phyloP scores from a whole-genome alignment of 164 flowering plant species.

The Aristolochia fimbriata region DNA sequence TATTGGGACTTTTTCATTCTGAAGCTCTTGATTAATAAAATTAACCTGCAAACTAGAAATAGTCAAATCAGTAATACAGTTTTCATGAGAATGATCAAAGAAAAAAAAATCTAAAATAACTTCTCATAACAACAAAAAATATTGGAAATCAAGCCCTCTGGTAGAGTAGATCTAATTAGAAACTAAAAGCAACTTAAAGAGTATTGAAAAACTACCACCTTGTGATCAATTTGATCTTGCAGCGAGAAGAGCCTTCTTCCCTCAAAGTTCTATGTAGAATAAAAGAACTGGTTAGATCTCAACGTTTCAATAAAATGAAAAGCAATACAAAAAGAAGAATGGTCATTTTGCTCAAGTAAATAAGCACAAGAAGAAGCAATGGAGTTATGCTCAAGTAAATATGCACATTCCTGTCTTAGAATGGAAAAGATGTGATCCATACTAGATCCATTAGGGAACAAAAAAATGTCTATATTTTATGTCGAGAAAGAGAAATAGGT shows the following conservation, averaged over 20 bases:
- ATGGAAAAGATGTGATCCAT: too few relatives aligned
- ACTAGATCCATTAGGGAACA: too few relatives aligned
- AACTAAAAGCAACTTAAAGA: not conserved
- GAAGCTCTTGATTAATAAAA: conserved; percentile 56
- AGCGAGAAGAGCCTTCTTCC: conserved; percentile 62
- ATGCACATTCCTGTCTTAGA: too few relatives aligned
- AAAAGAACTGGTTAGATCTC: not conserved
- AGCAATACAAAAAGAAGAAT: not conserved
- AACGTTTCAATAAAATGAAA: not conserved
- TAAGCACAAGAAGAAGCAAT: too few relatives aligned
- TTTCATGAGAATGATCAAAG: not conserved
- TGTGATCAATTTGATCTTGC: conserved; percentile 79
- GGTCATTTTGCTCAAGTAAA: too few relatives aligned
- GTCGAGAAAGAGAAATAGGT: too few relatives aligned
- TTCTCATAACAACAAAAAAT: not conserved
- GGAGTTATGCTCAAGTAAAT: too few relatives aligned
- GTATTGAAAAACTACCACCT: conserved; percentile 33
- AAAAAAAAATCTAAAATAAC: not conserved
- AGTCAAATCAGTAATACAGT: not conserved
- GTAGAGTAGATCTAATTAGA: too few relatives aligned
- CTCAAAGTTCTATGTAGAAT: conserved; percentile 57
- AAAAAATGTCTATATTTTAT: too few relatives aligned
- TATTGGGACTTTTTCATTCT: conserved; percentile 40
- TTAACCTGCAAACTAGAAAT: conserved; percentile 31
- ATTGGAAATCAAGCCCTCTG: too few relatives aligned